These are phyloP conservation scores for Colletotrichum limetticola DNA, from an alignment of 2,329 filamentous ascomycete genomes.

Conservation along the genomic window DNA sequence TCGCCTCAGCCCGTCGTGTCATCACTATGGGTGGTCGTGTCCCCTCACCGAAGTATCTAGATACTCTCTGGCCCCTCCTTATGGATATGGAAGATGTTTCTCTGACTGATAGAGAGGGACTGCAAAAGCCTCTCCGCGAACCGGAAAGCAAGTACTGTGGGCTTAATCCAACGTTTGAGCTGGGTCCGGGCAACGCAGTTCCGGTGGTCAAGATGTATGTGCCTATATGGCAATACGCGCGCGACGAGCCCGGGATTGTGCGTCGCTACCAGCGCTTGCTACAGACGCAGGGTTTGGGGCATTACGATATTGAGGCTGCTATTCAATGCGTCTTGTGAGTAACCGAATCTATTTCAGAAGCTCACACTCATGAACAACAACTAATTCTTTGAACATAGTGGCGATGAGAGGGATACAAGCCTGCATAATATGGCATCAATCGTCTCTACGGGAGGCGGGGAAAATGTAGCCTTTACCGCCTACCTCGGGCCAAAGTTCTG, in stretches of 20 bases:
- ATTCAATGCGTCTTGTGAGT: background rate
- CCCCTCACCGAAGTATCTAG: background rate
- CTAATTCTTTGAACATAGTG: background rate
- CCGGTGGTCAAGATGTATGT: constrained; percentile 39
- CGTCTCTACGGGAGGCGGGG: background rate
- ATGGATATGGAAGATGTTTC: background rate
- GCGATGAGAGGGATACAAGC: background rate
- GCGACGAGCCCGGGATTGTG: constrained; percentile 6
- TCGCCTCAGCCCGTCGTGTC: background rate
- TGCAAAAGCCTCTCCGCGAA: background rate
- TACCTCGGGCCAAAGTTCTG: background rate
- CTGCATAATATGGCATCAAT: background rate
- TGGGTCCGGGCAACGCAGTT: constrained; percentile 31
- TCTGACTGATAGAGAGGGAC: background rate
- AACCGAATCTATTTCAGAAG: background rate
- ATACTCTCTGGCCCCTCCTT: background rate
- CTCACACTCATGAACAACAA: background rate
- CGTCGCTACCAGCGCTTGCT: constrained; percentile 9
- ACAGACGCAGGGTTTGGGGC: constrained; percentile 2
- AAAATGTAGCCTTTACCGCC: background rate
- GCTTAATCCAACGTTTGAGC: constrained; percentile 35
- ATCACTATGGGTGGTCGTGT: background rate
- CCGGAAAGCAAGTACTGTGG: background rate
- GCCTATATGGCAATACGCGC: constrained; percentile 32
- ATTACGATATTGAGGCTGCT: background rate